A percentile compares a stretch with the other conserved stretches of the same genome.
Evolutionary conservation across 2,329 filamentous ascomycete species (phyloP).

Genomic region (Aspergillus sp.): DNA sequence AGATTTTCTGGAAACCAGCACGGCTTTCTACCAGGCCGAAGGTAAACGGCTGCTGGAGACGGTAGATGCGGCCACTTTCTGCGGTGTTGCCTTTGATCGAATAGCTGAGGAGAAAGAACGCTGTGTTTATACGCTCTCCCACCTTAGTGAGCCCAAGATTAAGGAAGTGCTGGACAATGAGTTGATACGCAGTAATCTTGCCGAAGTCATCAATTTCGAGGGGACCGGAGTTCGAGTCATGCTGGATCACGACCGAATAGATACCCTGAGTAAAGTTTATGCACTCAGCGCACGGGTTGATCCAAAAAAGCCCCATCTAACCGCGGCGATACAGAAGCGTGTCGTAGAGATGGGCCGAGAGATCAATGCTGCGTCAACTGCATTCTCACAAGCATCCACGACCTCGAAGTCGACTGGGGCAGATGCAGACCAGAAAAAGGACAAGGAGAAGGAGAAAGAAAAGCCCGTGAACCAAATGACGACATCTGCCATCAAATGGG

Average conservation of each 20-base stretch:
- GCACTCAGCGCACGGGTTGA: constrained; percentile 77
- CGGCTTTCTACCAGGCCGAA: constrained; percentile 72
- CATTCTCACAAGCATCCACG: constrained; percentile 56
- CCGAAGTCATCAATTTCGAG: constrained; percentile 81
- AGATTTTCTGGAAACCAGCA: constrained; percentile 70
- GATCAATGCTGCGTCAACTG: constrained; percentile 67
- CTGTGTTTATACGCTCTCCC: constrained; percentile 77
- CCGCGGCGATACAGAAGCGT: constrained; percentile 68
- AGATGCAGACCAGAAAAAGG: constrained; percentile 53
- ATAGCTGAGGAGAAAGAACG: constrained; percentile 79
- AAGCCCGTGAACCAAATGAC: constrained; percentile 74
- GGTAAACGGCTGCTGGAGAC: constrained; percentile 72
- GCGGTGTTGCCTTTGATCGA: constrained; percentile 71
- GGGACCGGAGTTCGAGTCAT: constrained; percentile 81
- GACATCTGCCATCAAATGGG: constrained; percentile 87
- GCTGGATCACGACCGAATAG: constrained; percentile 82
- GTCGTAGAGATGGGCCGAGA: constrained; percentile 78
- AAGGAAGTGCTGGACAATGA: constrained; percentile 75
- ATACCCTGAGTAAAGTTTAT: constrained; percentile 80
- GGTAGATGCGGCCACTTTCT: constrained; percentile 78
- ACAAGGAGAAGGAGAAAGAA: constrained; percentile 50
- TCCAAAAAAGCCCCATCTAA: constrained; percentile 67
- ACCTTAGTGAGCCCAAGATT: constrained; percentile 71
- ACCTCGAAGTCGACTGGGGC: constrained; percentile 40
- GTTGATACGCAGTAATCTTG: constrained; percentile 73